These are phyloP conservation scores for Thecaphora thlaspeos DNA, from an alignment of 1,284 basidiomycete species.

Conservation along the genomic window DNA sequence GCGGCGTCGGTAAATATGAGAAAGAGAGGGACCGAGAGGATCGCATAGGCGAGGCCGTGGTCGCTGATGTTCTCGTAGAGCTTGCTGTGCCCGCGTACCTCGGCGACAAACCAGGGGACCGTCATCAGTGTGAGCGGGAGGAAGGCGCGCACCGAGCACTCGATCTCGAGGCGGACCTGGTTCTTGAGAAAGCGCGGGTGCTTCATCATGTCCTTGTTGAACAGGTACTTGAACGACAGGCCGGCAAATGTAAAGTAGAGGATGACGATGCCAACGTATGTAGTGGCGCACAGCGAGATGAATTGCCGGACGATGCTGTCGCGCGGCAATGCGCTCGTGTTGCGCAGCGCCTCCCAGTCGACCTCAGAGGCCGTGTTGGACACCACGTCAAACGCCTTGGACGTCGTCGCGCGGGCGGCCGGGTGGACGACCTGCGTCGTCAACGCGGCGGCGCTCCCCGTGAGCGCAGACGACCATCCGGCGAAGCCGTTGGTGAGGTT, in stretches of 20 bases:
- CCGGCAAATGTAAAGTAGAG: slow-evolving; percentile 76
- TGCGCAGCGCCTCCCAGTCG: slow-evolving; percentile 24
- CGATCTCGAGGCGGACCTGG: slow-evolving; percentile 78
- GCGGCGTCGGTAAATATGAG: slow-evolving; percentile 85
- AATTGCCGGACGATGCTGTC: slow-evolving; percentile 65
- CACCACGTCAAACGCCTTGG: no score
- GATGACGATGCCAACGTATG: slow-evolving; percentile 69
- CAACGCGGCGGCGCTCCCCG: neutral
- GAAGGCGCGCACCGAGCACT: slow-evolving; percentile 73
- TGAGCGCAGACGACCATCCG: slow-evolving; percentile 3
- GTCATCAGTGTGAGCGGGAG: slow-evolving; percentile 70
- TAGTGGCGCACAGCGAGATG: slow-evolving; percentile 72
- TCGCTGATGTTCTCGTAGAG: slow-evolving; percentile 74
- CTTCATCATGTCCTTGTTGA: slow-evolving; percentile 93
- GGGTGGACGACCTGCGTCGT: no score
- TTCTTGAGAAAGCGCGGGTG: slow-evolving; percentile 90
- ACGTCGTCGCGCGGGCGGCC: no score
- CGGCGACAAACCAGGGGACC: slow-evolving; percentile 88
- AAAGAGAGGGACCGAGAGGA: slow-evolving; percentile 63
- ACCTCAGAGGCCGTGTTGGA: slow-evolving; percentile 2
- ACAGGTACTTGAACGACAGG: slow-evolving; percentile 77
- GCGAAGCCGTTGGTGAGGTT: slow-evolving; percentile 52
- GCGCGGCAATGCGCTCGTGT: slow-evolving; percentile 37
- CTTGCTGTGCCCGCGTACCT: slow-evolving; percentile 81
- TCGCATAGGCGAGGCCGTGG: slow-evolving; percentile 49